A percentile compares a stretch with the other conserved stretches of the same genome.
These are phyloP conservation scores for Solanum pimpinellifolium DNA, from an alignment of 257 asterid genomes.

Conservation along the genomic window DNA sequence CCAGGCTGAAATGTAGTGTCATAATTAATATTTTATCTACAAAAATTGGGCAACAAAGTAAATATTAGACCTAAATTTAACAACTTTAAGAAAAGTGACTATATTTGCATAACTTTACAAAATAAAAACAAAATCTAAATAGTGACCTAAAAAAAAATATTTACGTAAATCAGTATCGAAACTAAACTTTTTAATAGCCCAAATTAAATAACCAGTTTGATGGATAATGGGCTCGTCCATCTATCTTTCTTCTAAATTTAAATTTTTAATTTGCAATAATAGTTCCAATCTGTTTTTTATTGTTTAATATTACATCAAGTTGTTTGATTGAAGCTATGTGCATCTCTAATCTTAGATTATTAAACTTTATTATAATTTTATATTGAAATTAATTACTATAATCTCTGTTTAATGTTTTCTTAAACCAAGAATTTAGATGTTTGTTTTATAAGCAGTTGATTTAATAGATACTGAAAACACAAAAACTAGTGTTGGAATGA, in stretches of 20 bases:
- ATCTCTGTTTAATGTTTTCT: not conserved
- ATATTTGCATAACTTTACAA: not conserved
- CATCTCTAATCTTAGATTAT: not conserved
- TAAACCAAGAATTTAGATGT: not conserved
- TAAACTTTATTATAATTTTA: no score
- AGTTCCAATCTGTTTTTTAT: not conserved
- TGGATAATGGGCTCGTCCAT: not conserved
- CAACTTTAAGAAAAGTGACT: not conserved
- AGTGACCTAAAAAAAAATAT: not conserved
- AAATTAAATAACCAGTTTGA: no score
- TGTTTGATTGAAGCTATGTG: not conserved
- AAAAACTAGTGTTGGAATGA: not conserved
- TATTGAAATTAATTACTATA: not conserved
- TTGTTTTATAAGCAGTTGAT: not conserved
- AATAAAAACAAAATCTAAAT: not conserved
- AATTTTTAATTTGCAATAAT: rapidly evolving
- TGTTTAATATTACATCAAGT: not conserved
- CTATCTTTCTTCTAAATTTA: not conserved
- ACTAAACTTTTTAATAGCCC: not conserved
- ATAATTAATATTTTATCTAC: not conserved
- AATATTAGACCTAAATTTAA: not conserved
- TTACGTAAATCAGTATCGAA: not conserved
- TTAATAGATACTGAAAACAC: not conserved
- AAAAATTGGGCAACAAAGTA: not conserved
- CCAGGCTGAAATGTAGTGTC: no score